Evolutionary conservation across 2,329 filamentous ascomycete species (phyloP), one percentile per base, ranked within the genome.

Genomic region (Diaporthe eres): DNA sequence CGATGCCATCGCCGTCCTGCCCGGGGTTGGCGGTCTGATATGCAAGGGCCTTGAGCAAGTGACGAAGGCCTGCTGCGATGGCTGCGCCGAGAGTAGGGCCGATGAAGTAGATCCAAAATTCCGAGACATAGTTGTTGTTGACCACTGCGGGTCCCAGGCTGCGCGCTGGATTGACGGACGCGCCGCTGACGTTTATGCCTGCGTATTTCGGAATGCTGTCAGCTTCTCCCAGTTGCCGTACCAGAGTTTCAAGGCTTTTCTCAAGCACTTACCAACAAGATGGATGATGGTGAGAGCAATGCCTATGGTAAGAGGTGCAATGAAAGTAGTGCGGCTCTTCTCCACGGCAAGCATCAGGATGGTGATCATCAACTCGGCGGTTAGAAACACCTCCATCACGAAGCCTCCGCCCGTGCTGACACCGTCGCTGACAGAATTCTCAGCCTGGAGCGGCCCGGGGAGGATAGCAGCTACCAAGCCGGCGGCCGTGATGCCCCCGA

Each of bases 281-380:
- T 74, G 72, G 34, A 74, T 68, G 31, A 67, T 37, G 15, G 67
- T 51, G 47, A 42, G 57, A 44, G 28, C 25, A 1, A 57, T 37
- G 3, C 74, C 74, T 34, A 75, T 75, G 9, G 28, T 68, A 19
- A 72, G n/a, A 4, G 74, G 74, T 3, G 67, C 74, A 25, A 75
- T 51, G 17, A 87, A 92, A 0, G 90, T 92, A 0, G 88, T 88
- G 77, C 89, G 89, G 81, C 92, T 90, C 80, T 92, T 92, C 77
- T 91, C 89, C 10, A 87, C 87, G 0, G 89, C 90, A 57, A 91
- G 83, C 89, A 91, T 91, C 79, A 88, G 86, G 72, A 90, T 86
- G 2, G 88, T 86, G 55, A 90, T 83, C 25, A 89, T 85, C 25
- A 90, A 81, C 78, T 88, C 84, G 1, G 87, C 84, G 0, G 88